Evolutionary conservation across 768 basidiomycete species (phyloP).

Genomic region (Leccinum subgranulosum): DNA sequence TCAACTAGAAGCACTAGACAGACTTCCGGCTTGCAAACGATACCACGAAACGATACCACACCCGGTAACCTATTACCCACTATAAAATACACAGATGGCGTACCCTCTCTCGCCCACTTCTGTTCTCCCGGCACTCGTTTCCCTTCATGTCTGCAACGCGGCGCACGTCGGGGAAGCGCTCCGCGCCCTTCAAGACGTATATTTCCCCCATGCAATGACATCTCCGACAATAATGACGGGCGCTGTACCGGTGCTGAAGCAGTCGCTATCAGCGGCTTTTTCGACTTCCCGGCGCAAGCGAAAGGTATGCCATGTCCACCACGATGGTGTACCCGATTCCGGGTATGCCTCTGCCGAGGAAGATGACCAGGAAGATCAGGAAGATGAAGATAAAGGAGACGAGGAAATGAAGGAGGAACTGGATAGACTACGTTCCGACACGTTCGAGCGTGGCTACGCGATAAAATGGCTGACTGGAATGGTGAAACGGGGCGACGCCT

Average conservation of each 20-base stretch:
- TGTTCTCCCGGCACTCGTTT: slow-evolving; percentile 56
- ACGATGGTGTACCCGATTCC: slow-evolving; percentile 58
- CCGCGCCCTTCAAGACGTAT: slow-evolving; percentile 45
- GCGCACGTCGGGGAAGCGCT: slow-evolving; percentile 40
- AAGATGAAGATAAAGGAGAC: slow-evolving; percentile 10
- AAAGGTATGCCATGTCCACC: slow-evolving; percentile 30
- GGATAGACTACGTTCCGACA: slow-evolving; percentile 55
- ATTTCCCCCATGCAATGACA: slow-evolving; percentile 41
- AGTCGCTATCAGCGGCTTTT: slow-evolving; percentile 11
- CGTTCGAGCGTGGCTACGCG: slow-evolving; percentile 63
- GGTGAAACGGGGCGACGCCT: slow-evolving; percentile 55
- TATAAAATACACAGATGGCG: slow-evolving; percentile 9
- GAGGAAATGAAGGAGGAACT: slow-evolving; percentile 27
- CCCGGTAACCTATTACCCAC: not conserved
- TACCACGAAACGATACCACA: slow-evolving; percentile 5
- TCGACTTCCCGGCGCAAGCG: slow-evolving; percentile 27
- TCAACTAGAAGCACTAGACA: slow-evolving; percentile 7
- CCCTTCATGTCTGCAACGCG: slow-evolving; percentile 36
- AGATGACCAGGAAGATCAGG: slow-evolving; percentile 41
- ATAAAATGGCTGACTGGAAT: slow-evolving; percentile 75
- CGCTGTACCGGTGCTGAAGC: slow-evolving; percentile 20
- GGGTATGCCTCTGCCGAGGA: slow-evolving; percentile 77
- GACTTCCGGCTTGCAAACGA: not conserved
- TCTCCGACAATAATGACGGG: not conserved
- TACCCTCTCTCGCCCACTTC: slow-evolving; percentile 39